phyloP scores from a whole-genome alignment of 1,139 yeast species.

The Hansenula anomala region DNA sequence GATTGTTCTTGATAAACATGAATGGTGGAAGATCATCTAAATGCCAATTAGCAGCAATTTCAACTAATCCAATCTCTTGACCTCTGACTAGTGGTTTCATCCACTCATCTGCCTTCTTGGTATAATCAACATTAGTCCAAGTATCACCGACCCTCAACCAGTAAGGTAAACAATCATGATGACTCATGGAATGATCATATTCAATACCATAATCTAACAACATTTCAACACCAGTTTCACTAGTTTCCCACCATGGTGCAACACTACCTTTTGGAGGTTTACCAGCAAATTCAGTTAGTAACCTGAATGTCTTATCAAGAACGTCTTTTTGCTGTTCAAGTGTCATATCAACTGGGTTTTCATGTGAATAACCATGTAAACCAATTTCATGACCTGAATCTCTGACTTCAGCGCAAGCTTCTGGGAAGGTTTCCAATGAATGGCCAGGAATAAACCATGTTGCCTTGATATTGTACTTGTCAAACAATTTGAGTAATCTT shows the following conservation, averaged over 20 bases:
- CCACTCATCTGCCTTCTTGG: conserved; percentile 27
- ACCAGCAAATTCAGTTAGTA: conserved; percentile 26
- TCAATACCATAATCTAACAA: conserved; percentile 28
- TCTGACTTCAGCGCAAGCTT: conserved; percentile 26
- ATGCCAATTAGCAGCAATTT: conserved; percentile 29
- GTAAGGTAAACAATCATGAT: conserved; percentile 28
- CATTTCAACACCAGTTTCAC: conserved; percentile 27
- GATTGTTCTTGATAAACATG: conserved; percentile 26
- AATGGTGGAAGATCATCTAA: conserved; percentile 28
- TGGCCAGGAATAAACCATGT: conserved; percentile 32
- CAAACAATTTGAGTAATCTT: conserved; percentile 26
- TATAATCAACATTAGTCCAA: conserved; percentile 29
- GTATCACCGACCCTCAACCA: conserved; percentile 29
- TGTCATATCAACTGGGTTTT: conserved; percentile 29
- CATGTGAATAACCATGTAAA: conserved; percentile 29
- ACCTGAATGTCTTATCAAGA: conserved; percentile 25
- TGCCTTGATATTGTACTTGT: conserved; percentile 27
- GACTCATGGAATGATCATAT: conserved; percentile 28
- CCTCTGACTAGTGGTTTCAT: conserved; percentile 28
- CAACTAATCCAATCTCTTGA: conserved; percentile 27
- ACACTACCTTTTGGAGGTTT: conserved; percentile 29
- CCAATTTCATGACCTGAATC: conserved; percentile 29
- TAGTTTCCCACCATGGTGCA: conserved; percentile 32
- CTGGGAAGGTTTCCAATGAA: conserved; percentile 29
- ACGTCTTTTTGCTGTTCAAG: conserved; percentile 27